Percentiles rank a stretch among this genome's conserved stretches.
phyloP scores from a whole-genome alignment of 352 stramenopile species.

The Globisporangium cederbergense region DNA sequence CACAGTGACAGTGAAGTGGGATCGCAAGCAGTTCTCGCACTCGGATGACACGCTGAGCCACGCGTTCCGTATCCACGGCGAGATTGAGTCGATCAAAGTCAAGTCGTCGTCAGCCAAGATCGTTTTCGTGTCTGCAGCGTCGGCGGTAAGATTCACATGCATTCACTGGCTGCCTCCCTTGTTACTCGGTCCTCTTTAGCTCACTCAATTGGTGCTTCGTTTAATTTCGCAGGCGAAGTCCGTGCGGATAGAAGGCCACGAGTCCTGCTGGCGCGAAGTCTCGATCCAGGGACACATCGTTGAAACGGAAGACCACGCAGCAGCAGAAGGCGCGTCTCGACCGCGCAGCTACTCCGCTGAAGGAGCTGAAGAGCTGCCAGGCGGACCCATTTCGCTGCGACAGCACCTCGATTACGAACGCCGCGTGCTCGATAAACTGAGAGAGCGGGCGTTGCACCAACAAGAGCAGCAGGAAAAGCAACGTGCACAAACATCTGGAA shows the following conservation, averaged over 20 bases:
- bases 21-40: conserved; percentile 59
- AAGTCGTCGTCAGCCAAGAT: conserved; percentile 71
- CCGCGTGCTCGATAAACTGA: conserved; percentile 46
- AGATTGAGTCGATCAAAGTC: conserved; percentile 65
- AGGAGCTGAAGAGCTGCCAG: conserved; percentile 23
- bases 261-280: conserved; percentile 60
- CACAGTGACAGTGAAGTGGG: conserved; percentile 80
- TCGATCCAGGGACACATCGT: conserved; percentile 74
- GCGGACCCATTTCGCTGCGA: conserved; percentile 42
- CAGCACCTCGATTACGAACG: conserved; percentile 58
- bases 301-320: conserved; percentile 39
- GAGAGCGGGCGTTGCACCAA: conserved; percentile 34
- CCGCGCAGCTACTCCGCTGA: conserved; percentile 16
- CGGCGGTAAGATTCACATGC: conserved; percentile 28
- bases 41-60: conserved; percentile 71
- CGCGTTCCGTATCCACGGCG: conserved; percentile 53
- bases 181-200: background rate
- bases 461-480: conserved; percentile 20
- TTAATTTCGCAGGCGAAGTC: conserved; percentile 35
- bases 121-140: conserved; percentile 39
- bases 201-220: background rate
- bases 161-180: background rate
- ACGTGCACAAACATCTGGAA: conserved; percentile 11
- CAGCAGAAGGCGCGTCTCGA: conserved; percentile 12
- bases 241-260: conserved; percentile 72